These are phyloP conservation scores for Voacanga thouarsii DNA, from an alignment of 257 asterid species.

Conservation along the genomic window DNA sequence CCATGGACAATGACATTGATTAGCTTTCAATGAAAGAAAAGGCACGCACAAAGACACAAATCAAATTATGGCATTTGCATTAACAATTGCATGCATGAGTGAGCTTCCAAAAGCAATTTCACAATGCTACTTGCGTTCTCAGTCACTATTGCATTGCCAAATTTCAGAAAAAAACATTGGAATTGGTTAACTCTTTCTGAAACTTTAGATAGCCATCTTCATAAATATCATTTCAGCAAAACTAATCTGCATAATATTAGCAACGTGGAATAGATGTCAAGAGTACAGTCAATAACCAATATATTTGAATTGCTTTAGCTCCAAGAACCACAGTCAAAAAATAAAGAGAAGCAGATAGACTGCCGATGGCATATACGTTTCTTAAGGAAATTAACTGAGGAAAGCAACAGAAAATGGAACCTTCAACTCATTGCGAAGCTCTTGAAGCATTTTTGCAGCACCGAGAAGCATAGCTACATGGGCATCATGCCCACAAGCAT, in stretches of 20 bases:
- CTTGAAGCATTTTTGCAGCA: constrained; percentile 66
- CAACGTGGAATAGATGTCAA: neutral
- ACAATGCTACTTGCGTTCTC: neutral
- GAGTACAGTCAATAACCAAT: too few species aligned
- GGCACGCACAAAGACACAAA: too few species aligned
- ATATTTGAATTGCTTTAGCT: neutral
- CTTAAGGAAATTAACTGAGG: neutral
- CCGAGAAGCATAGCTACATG: constrained; percentile 80
- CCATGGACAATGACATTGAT: neutral
- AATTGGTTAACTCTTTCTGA: neutral
- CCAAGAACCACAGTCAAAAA: neutral
- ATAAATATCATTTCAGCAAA: neutral
- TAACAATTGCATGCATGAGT: neutral
- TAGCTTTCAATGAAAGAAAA: neutral
- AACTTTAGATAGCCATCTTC: neutral
- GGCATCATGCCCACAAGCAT: constrained; percentile 79
- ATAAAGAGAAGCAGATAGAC: neutral
- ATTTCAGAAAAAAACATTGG: neutral
- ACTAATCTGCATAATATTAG: too few species aligned
- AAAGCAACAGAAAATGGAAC: constrained; percentile 27
- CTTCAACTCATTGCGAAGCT: constrained; percentile 37
- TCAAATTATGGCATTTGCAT: neutral
- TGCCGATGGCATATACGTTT: neutral
- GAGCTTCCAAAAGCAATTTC: neutral
- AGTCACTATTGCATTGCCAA: neutral